These are phyloP conservation scores for Hibiscus trionum DNA, from an alignment of 345 rosid genomes.

Conservation along the genomic window DNA sequence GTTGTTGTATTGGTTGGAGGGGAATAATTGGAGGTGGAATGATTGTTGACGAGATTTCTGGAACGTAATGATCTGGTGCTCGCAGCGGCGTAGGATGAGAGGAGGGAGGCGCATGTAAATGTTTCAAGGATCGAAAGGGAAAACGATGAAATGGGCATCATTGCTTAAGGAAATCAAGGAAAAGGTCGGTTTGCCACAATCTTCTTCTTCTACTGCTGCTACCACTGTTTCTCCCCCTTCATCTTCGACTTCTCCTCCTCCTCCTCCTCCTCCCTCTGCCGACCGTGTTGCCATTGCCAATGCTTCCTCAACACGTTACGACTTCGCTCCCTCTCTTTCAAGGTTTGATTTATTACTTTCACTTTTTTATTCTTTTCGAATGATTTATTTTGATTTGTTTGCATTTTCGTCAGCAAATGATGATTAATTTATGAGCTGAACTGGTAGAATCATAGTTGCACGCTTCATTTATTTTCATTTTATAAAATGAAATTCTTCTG, in stretches of 20 bases:
- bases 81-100: conserved; percentile 36
- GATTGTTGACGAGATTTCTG: conserved; percentile 26
- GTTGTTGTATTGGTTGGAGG: not conserved
- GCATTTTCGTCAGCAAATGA: conserved; percentile 1
- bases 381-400: not conserved
- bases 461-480: not conserved
- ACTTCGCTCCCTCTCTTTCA: conserved; percentile 46
- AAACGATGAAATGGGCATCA: conserved; percentile 95
- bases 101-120: conserved; percentile 15
- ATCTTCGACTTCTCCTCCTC: conserved; percentile 25
- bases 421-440: conserved; percentile 9
- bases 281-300: conserved; percentile 33
- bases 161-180: conserved; percentile 97
- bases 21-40: conserved; percentile 8
- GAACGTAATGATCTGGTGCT: conserved; percentile 38
- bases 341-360: conserved; percentile 35
- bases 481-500: not conserved
- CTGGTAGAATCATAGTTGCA: not conserved
- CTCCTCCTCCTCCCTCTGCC: conserved; percentile 27
- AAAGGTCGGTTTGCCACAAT: conserved; percentile 89
- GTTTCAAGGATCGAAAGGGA: conserved; percentile 33
- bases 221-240: conserved; percentile 32
- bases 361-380: not conserved
- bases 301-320: conserved; percentile 33
- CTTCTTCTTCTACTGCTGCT: conserved; percentile 40